These are phyloP conservation scores for Clonostachys rhizophaga DNA, from an alignment of 2,329 filamentous ascomycete genomes.

Conservation along the genomic window DNA sequence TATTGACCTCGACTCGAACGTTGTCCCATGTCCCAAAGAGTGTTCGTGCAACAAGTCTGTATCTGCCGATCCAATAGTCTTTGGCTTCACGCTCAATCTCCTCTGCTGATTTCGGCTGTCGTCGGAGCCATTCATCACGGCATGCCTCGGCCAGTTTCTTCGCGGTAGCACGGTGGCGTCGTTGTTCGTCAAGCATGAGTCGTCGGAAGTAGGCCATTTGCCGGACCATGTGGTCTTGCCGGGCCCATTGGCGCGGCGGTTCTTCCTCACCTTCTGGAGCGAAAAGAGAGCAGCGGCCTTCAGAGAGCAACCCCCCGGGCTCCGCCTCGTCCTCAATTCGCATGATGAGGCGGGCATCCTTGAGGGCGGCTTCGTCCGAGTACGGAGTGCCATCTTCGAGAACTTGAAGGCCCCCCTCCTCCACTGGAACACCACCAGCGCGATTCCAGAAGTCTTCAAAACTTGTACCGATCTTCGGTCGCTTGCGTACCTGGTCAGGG, in stretches of 20 bases:
- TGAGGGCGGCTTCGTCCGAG: conserved; percentile 56
- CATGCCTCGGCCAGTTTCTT: conserved; percentile 78
- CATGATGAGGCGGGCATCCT: conserved; percentile 66
- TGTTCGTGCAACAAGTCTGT: conserved; percentile 64
- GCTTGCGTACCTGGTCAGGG: conserved; percentile 50
- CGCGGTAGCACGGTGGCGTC: conserved; percentile 69
- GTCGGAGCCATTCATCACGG: conserved; percentile 67
- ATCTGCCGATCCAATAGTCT: conserved; percentile 61
- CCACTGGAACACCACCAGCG: conserved; percentile 46
- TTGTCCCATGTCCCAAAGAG: conserved; percentile 60
- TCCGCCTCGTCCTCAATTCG: conserved; percentile 69
- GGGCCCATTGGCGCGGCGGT: conserved; percentile 76
- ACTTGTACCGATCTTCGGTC: conserved; percentile 44
- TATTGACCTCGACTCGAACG: conserved; percentile 56
- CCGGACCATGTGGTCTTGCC: conserved; percentile 77
- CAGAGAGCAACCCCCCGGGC: conserved; percentile 70
- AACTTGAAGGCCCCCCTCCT: conserved; percentile 51
- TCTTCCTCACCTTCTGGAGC: conserved; percentile 69
- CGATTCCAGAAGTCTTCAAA: conserved; percentile 55
- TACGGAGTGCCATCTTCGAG: conserved; percentile 51
- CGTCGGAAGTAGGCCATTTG: conserved; percentile 78
- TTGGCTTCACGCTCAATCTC: conserved; percentile 77
- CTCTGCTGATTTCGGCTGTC: conserved; percentile 71
- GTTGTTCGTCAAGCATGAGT: conserved; percentile 74
- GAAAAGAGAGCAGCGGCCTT: conserved; percentile 66